A percentile compares a stretch with the other conserved stretches of the same genome.
Conservation (phyloP, 371 early-diverging fungal species). For the Gilbertella persicaria region DNA sequence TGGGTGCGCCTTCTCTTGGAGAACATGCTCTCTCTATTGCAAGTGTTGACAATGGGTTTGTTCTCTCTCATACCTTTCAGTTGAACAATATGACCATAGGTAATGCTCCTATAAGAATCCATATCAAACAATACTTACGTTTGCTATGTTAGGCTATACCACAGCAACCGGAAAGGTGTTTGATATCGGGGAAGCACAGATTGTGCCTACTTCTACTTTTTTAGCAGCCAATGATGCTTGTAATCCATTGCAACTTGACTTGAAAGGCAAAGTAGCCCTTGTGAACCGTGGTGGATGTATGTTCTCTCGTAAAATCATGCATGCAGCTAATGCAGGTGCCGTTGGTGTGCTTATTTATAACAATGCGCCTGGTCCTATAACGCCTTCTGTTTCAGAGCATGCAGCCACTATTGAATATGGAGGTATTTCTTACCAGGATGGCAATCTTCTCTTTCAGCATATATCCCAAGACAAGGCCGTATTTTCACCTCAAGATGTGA, state of each 20-base stretch:
- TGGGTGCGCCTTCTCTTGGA: slow-evolving; percentile 67
- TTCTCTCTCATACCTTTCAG: slow-evolving; percentile 31
- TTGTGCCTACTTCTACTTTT: slow-evolving; percentile 28
- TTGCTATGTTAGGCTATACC: slow-evolving; percentile 29
- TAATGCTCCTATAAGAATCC: too few relatives aligned
- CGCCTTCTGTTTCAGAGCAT: slow-evolving; percentile 25
- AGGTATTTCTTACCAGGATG: slow-evolving; percentile 44
- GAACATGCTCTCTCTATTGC: slow-evolving; percentile 66
- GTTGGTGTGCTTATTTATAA: slow-evolving; percentile 57
- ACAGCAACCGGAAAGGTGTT: slow-evolving; percentile 29
- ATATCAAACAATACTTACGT: too few relatives aligned
- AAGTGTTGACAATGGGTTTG: slow-evolving; percentile 66
- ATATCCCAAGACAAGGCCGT: slow-evolving; percentile 1
- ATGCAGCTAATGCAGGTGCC: slow-evolving; percentile 66
- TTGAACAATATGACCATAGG: slow-evolving; percentile 19
- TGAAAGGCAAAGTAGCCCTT: slow-evolving; percentile 59
- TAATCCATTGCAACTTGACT: slow-evolving; percentile 20
- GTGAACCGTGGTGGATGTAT: slow-evolving; percentile 63
- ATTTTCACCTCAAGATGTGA: slow-evolving; percentile 26
- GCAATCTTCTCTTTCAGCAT: slow-evolving; percentile 25
- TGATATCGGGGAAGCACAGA: slow-evolving; percentile 5
- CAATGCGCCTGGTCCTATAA: slow-evolving; percentile 35
- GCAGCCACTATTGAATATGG: slow-evolving; percentile 39
- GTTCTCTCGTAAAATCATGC: slow-evolving; percentile 41
- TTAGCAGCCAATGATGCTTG: slow-evolving; percentile 51